Evolutionary conservation across 805 yeast species (phyloP).

Genomic region (Barnettozyma vustinii): DNA sequence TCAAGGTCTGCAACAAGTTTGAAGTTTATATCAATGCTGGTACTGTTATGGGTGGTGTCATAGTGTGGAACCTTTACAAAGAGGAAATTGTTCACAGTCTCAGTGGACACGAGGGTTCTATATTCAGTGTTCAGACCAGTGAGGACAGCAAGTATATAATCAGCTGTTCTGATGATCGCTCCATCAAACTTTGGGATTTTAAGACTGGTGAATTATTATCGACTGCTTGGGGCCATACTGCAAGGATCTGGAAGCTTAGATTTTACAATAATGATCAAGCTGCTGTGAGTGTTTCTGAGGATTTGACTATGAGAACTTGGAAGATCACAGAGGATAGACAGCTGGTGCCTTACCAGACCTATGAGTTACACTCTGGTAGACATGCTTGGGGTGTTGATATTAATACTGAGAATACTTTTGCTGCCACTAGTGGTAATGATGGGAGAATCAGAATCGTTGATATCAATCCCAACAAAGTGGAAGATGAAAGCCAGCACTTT

Average conservation of each 20-base stretch:
- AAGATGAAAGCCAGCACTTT: conserved; percentile 25
- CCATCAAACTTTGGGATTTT: conserved; percentile 72
- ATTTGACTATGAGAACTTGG: conserved; percentile 83
- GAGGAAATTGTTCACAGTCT: conserved; percentile 47
- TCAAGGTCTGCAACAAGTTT: conserved; percentile 39
- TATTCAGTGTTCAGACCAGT: conserved; percentile 72
- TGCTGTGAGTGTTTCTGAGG: conserved; percentile 75
- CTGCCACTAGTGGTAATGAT: conserved; percentile 92
- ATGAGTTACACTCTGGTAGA: conserved; percentile 76
- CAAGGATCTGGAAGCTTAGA: conserved; percentile 83
- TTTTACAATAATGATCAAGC: conserved; percentile 40
- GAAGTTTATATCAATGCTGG: conserved; percentile 72
- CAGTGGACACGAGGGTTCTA: conserved; percentile 84
- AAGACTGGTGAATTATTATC: conserved; percentile 53
- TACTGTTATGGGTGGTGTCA: conserved; percentile 85
- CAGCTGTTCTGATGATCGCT: conserved; percentile 92
- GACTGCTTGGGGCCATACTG: conserved; percentile 94
- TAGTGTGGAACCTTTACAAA: conserved; percentile 62
- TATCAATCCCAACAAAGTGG: conserved; percentile 31
- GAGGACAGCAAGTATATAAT: conserved; percentile 48
- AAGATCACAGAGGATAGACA: conserved; percentile 28
- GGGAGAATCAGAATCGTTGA: conserved; percentile 71
- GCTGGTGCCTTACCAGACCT: conserved; percentile 31
- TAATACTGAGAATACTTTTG: conserved; percentile 37
- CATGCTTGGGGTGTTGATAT: conserved; percentile 81